Evolutionary conservation across 306 rosid species (phyloP).

Genomic region (Fragaria ananassa): DNA sequence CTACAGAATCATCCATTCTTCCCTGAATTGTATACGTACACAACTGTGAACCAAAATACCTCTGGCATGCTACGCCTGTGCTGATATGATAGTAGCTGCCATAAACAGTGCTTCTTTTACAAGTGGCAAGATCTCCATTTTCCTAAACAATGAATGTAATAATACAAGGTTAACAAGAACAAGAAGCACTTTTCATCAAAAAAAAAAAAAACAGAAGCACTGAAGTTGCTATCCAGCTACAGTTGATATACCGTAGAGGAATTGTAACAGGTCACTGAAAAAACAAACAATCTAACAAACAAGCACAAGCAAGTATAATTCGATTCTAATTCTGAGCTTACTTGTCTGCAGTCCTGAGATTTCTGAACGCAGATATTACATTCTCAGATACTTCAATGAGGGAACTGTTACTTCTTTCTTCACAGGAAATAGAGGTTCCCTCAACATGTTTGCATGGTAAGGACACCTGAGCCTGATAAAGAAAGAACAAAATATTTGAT

Average conservation of each 20-base stretch:
- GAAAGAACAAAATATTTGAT: slow-evolving; percentile 2
- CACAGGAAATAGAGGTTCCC: slow-evolving; percentile 25
- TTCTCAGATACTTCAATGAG: slow-evolving; percentile 49
- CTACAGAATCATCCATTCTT: not conserved
- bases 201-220: too few species aligned
- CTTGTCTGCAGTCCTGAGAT: slow-evolving; percentile 52
- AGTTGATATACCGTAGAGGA: not conserved
- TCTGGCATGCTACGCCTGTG: slow-evolving; percentile 26
- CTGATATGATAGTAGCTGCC: slow-evolving; percentile 61
- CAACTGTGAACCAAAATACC: too few species aligned
- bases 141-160: slow-evolving; percentile 41
- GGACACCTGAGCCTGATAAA: slow-evolving; percentile 58
- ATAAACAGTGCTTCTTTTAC: slow-evolving; percentile 71
- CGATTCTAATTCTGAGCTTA: slow-evolving; percentile 40
- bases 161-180: not conserved
- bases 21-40: not conserved
- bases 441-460: slow-evolving; percentile 32
- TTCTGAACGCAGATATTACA: slow-evolving; percentile 62
- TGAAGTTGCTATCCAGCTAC: not conserved
- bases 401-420: slow-evolving; percentile 26
- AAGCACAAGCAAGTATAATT: slow-evolving; percentile 3
- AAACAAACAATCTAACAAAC: not conserved
- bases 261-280: not conserved
- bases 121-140: slow-evolving; percentile 45
- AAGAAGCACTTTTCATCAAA: not conserved